Evolutionary conservation across 345 rosid genomes (phyloP).

Genomic region (Populus ilicifolia): DNA sequence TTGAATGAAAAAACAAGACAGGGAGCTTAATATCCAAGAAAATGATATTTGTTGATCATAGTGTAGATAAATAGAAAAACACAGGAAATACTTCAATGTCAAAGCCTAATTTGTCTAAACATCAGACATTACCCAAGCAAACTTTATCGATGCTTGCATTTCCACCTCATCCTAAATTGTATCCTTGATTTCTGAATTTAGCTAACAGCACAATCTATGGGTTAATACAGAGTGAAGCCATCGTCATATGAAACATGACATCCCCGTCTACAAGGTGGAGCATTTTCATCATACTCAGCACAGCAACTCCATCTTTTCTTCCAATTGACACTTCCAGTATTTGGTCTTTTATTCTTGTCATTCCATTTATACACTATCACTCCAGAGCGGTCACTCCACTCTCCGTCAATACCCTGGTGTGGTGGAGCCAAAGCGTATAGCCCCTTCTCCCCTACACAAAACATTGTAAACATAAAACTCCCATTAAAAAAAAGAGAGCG

Average conservation of each 20-base stretch:
- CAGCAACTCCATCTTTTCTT: constrained; percentile 60
- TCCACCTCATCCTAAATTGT: not conserved
- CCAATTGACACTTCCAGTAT: constrained; percentile 48
- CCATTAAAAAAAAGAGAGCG: not conserved
- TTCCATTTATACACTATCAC: constrained; percentile 60
- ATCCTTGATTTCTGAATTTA: not conserved
- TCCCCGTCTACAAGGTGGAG: constrained; percentile 49
- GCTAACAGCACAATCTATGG: not conserved
- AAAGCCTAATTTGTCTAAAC: not conserved
- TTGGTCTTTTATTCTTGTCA: constrained; percentile 42
- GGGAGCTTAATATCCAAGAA: too few species aligned
- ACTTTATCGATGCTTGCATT: not conserved
- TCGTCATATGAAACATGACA: constrained; percentile 60
- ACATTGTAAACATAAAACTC: not conserved
- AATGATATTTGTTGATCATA: too few species aligned
- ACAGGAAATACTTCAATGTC: not conserved
- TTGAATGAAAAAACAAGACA: too few species aligned
- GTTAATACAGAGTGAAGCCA: constrained; percentile 45
- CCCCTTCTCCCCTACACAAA: constrained; percentile 48
- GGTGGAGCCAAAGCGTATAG: constrained; percentile 54
- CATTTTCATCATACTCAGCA: constrained; percentile 45
- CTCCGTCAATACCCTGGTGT: constrained; percentile 65
- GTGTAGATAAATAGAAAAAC: too few species aligned
- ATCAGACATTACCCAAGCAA: not conserved
- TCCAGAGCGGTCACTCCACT: constrained; percentile 55